These are phyloP conservation scores for Apiotrichum laibachii DNA, from an alignment of 1,284 basidiomycete genomes.

Conservation along the genomic window DNA sequence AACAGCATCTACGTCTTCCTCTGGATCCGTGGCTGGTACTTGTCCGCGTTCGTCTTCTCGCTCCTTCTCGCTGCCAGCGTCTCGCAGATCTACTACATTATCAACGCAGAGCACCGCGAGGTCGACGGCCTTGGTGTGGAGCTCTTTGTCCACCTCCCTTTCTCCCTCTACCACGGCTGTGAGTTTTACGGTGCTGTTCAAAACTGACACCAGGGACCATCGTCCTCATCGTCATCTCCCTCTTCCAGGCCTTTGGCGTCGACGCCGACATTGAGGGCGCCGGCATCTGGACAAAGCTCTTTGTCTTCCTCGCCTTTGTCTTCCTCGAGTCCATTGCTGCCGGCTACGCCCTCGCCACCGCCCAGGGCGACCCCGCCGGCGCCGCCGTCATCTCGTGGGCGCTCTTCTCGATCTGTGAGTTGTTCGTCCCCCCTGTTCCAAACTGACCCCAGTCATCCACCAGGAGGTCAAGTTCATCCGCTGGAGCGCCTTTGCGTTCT, in stretches of 20 bases:
- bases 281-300: constrained; percentile 86
- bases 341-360: constrained; percentile 82
- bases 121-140: constrained; percentile 68
- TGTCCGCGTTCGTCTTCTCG: constrained; percentile 77
- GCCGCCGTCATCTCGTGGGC: constrained; percentile 50
- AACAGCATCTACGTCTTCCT: constrained; percentile 82
- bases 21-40: constrained; percentile 64
- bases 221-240: constrained; percentile 80
- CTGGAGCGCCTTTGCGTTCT: constrained; percentile 82
- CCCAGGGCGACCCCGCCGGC: constrained; percentile 71
- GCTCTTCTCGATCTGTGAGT: constrained; percentile 49
- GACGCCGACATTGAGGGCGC: constrained; percentile 64
- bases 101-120: constrained; percentile 72
- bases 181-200: constrained; percentile 13
- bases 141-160: constrained; percentile 60
- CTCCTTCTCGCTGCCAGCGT: constrained; percentile 63
- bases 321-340: constrained; percentile 91
- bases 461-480: constrained; percentile 70
- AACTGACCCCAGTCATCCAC: constrained; percentile 55
- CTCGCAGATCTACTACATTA: constrained; percentile 78
- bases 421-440: neutral
- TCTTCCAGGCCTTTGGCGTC: constrained; percentile 86
- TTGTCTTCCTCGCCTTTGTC: constrained; percentile 84
- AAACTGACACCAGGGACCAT: constrained; percentile 62
- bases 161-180: constrained; percentile 91